Evolutionary conservation across 495 filamentous ascomycete genomes (phyloP).

Genomic region (Hamigera avellanea): DNA sequence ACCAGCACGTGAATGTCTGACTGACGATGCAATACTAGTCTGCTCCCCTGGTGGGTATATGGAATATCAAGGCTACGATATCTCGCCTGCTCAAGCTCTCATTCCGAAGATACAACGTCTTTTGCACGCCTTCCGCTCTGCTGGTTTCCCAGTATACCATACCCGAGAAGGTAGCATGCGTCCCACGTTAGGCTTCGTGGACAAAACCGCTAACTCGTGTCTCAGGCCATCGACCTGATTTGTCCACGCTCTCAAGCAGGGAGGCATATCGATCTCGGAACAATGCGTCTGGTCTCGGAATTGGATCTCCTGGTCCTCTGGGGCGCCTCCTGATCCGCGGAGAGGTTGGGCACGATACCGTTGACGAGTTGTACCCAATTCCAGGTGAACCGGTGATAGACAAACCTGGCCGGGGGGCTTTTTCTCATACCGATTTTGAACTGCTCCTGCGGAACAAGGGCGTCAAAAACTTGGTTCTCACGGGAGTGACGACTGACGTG

Average conservation of each 20-base stretch:
- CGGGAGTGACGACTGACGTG: conserved; percentile 59
- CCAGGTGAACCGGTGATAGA: conserved; percentile 51
- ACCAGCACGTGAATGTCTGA: too few species aligned
- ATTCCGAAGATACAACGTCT: conserved; percentile 44
- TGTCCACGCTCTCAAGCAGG: conserved; percentile 45
- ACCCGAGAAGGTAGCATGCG: conserved; percentile 43
- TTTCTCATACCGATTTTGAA: conserved; percentile 53
- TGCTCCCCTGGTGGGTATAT: conserved; percentile 49
- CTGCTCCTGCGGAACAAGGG: conserved; percentile 47
- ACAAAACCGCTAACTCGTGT: conserved; percentile 10
- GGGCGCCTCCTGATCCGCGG: conserved; percentile 54
- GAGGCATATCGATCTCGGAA: conserved; percentile 44
- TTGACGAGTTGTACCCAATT: conserved; percentile 46
- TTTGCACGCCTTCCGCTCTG: conserved; percentile 44
- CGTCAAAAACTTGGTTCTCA: conserved; percentile 54
- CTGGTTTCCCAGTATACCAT: conserved; percentile 51
- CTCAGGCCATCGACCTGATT: conserved; percentile 48
- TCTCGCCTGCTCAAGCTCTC: conserved; percentile 37
- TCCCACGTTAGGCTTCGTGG: neutral
- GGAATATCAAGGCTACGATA: conserved; percentile 46
- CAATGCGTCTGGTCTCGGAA: conserved; percentile 41
- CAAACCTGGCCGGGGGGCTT: conserved; percentile 58
- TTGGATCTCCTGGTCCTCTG: conserved; percentile 49
- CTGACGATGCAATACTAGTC: conserved; percentile 29
- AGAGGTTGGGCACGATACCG: conserved; percentile 49